phyloP scores from a whole-genome alignment of 106 monocot genomes.

The Chionographis japonica region DNA sequence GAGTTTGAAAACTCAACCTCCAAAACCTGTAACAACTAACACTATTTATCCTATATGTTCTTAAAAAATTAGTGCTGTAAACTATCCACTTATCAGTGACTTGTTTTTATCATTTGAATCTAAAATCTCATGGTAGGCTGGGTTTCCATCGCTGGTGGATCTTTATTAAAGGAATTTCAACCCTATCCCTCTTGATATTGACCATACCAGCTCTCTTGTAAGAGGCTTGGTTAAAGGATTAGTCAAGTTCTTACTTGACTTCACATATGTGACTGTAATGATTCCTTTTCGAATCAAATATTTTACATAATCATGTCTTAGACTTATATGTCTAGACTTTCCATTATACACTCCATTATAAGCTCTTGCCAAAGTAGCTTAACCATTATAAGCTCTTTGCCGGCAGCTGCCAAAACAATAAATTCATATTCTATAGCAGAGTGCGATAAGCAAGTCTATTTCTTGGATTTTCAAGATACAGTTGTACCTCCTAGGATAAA shows the following conservation, averaged over 20 bases:
- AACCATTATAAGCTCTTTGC: slow-evolving; percentile 11
- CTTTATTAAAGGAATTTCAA: not conserved
- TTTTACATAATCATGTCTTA: slow-evolving; percentile 7
- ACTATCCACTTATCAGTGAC: too few relatives aligned
- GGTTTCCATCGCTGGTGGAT: not conserved
- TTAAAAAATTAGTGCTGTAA: too few relatives aligned
- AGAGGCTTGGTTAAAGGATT: slow-evolving; percentile 8
- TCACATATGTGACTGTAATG: slow-evolving; percentile 1
- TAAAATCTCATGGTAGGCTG: too few relatives aligned
- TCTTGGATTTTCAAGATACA: slow-evolving; percentile 7
- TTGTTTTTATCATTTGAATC: too few relatives aligned
- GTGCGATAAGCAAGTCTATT: slow-evolving; percentile 1
- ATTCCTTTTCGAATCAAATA: not conserved
- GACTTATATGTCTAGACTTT: slow-evolving; percentile 14
- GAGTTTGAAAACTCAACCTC: too few relatives aligned
- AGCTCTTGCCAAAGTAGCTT: slow-evolving; percentile 1
- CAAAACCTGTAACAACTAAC: too few relatives aligned
- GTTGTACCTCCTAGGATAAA: not conserved
- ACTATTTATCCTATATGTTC: too few relatives aligned
- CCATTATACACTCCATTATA: slow-evolving; percentile 7
- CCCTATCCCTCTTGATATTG: not conserved
- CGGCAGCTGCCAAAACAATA: not conserved
- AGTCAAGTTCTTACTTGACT: not conserved
- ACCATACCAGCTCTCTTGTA: not conserved
- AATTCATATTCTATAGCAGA: not conserved